phyloP scores from a whole-genome alignment of 768 basidiomycete species.

The Kwoniella pini region DNA sequence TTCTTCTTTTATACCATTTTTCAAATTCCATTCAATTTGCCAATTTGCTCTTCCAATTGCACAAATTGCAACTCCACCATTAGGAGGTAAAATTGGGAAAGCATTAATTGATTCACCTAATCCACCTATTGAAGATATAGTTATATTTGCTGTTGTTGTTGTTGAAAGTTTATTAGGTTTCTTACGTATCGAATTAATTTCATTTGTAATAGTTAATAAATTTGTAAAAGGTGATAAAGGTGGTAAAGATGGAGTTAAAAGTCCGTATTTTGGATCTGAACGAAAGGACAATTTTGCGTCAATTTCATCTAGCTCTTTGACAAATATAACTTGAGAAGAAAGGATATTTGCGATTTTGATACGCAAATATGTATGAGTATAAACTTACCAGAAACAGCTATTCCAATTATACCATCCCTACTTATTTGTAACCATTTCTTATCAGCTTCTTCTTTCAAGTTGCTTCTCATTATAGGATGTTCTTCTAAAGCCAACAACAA shows the following conservation, averaged over 20 bases:
- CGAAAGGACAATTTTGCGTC: not conserved
- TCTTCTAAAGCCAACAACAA: constrained; percentile 44
- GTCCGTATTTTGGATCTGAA: constrained; percentile 43
- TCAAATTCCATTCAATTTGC: constrained; percentile 32
- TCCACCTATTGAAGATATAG: constrained; percentile 45
- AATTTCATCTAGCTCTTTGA: too few relatives aligned
- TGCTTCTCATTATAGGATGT: constrained; percentile 46
- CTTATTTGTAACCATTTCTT: constrained; percentile 35
- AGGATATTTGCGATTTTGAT: too few relatives aligned
- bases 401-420: constrained; percentile 35
- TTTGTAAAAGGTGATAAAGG: constrained; percentile 31
- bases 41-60: constrained; percentile 44
- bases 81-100: constrained; percentile 47
- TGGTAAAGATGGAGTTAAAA: constrained; percentile 45
- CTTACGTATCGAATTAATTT: constrained; percentile 24
- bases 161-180: constrained; percentile 27
- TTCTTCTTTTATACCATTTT: constrained; percentile 9
- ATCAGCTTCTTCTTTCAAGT: constrained; percentile 26
- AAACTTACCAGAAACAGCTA: constrained; percentile 46
- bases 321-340: too few relatives aligned
- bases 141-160: constrained; percentile 32
- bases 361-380: too few relatives aligned
- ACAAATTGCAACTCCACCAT: constrained; percentile 45
- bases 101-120: constrained; percentile 40
- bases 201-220: constrained; percentile 32